A percentile compares a stretch with the other conserved stretches of the same genome.
Evolutionary conservation across 2,329 filamentous ascomycete genomes (phyloP).

Genomic region (Ophiostoma angusticollis): DNA sequence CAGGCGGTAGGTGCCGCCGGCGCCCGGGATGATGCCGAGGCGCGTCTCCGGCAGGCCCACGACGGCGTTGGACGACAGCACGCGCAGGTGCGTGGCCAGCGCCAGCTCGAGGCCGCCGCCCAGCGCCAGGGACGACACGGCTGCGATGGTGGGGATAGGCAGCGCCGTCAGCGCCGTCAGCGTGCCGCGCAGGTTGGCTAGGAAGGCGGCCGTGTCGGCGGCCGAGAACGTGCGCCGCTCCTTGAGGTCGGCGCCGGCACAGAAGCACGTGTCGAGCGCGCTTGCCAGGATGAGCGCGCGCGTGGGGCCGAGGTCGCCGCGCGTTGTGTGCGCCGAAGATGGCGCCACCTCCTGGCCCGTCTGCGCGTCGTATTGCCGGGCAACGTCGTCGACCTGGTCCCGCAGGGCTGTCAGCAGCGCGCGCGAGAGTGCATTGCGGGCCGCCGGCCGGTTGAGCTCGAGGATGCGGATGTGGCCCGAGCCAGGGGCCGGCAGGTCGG

Average conservation of each 20-base stretch:
- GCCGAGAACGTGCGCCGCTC: constrained; percentile 65
- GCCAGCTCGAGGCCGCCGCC: constrained; percentile 91
- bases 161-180: constrained; percentile 61
- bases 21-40: constrained; percentile 87
- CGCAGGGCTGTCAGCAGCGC: constrained; percentile 61
- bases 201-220: constrained; percentile 68
- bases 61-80: constrained; percentile 65
- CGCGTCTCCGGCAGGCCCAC: constrained; percentile 85
- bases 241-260: constrained; percentile 88
- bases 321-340: constrained; percentile 31
- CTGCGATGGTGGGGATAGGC: constrained; percentile 80
- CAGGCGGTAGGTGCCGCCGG: constrained; percentile 82
- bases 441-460: constrained; percentile 69
- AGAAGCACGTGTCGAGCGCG: constrained; percentile 78
- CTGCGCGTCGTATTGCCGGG: constrained; percentile 43
- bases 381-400: constrained; percentile 59
- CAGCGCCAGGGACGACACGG: constrained; percentile 73
- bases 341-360: constrained; percentile 39
- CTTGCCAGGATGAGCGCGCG: constrained; percentile 74
- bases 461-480: constrained; percentile 79
- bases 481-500: constrained; percentile 62
- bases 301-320: constrained; percentile 35
- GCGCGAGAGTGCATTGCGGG: constrained; percentile 83
- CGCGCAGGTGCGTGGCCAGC: constrained; percentile 76
- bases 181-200: constrained; percentile 61